These are phyloP conservation scores for Athelia sp. DNA, from an alignment of 1,284 basidiomycete species.

Conservation along the genomic window DNA sequence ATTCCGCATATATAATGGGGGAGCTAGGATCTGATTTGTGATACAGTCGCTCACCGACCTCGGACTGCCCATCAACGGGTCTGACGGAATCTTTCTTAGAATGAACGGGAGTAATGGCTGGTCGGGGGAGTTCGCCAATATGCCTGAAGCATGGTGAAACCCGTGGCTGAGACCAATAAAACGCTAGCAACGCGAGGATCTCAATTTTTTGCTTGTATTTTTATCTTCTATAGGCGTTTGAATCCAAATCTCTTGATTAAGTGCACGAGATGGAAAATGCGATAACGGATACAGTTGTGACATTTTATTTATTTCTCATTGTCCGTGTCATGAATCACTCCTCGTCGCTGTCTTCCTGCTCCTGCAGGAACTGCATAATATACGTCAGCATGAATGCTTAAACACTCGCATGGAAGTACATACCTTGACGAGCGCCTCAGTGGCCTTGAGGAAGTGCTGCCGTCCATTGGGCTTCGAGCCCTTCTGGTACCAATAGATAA, in stretches of 20 bases:
- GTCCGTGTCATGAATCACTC: slow-evolving; percentile 30
- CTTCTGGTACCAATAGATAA: slow-evolving; percentile 97
- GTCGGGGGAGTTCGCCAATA: slow-evolving; percentile 66
- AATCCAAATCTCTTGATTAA: too few relatives aligned
- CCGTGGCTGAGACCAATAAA: too few relatives aligned
- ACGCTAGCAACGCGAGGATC: too few relatives aligned
- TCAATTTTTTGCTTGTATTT: too few relatives aligned
- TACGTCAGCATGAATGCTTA: slow-evolving; percentile 6
- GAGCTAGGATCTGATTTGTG: neutral
- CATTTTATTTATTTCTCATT: too few relatives aligned
- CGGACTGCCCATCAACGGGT: slow-evolving; percentile 83
- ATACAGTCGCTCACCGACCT: slow-evolving; percentile 78
- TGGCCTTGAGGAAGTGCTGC: slow-evolving; percentile 90
- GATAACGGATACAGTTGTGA: neutral
- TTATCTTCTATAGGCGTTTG: too few relatives aligned
- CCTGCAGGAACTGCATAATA: slow-evolving; percentile 64
- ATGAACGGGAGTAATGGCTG: slow-evolving; percentile 66
- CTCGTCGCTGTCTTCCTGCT: slow-evolving; percentile 74
- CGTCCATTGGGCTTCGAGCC: slow-evolving; percentile 93
- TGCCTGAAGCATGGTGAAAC: slow-evolving; percentile 76
- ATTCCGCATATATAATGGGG: too few relatives aligned
- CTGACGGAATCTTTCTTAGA: slow-evolving; percentile 83
- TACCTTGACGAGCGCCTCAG: slow-evolving; percentile 88
- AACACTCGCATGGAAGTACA: slow-evolving; percentile 11
- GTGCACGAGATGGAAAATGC: slow-evolving; percentile 3